phyloP scores from a whole-genome alignment of 371 early-diverging fungal species.

The Choanephora cucurbitarum region DNA sequence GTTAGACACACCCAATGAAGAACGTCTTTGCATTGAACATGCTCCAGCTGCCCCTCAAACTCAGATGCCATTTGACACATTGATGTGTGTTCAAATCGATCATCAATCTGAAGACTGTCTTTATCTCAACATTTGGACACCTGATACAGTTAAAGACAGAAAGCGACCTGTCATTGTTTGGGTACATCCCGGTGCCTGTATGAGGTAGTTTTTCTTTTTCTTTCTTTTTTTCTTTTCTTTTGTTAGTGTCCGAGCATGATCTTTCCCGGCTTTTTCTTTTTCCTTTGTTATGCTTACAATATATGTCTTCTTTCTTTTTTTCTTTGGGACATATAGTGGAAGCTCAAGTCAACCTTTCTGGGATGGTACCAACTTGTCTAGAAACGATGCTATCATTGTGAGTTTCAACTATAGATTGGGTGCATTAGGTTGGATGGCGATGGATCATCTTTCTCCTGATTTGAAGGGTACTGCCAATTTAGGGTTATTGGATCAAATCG shows the following conservation, averaged over 20 bases:
- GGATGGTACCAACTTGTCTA: slow-evolving; percentile 40
- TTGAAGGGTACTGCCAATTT: slow-evolving; percentile 29
- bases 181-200: slow-evolving; percentile 40
- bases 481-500: slow-evolving; percentile 40
- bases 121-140: slow-evolving; percentile 39
- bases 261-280: no score
- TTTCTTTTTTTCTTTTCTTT: no score
- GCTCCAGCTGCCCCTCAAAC: slow-evolving; percentile 36
- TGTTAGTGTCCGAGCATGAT: no score
- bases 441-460: slow-evolving; percentile 32
- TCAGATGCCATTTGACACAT: slow-evolving; percentile 41
- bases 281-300: not conserved
- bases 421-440: slow-evolving; percentile 35
- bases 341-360: slow-evolving; percentile 37
- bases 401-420: slow-evolving; percentile 45
- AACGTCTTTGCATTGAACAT: slow-evolving; percentile 22
- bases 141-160: slow-evolving; percentile 16
- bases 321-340: slow-evolving; percentile 23
- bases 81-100: slow-evolving; percentile 38
- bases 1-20: slow-evolving; percentile 12
- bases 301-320: not conserved
- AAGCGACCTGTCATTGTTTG: slow-evolving; percentile 39
- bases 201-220: no score
- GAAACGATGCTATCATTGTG: slow-evolving; percentile 35
- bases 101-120: slow-evolving; percentile 44